Evolutionary conservation across 108 stramenopile species (phyloP), one percentile per base, ranked within the genome.

Genomic region (Cyclotella choctawhatcheeana): DNA sequence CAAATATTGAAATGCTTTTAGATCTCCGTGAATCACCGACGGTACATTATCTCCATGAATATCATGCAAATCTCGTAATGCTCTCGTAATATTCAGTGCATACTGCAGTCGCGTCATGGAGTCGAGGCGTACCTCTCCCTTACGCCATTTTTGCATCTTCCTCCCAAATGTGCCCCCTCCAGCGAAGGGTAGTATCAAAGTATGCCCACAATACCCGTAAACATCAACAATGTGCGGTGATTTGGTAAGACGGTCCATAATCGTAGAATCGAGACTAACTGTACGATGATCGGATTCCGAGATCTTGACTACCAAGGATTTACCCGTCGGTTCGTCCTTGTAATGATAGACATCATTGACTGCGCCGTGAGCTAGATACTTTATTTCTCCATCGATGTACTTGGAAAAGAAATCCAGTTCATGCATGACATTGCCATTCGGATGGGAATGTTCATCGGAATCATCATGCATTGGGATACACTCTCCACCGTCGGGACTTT

Each of bases 151-250:
- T 1, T 18, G 24, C 16, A 76, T 22, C 35, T 44, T 45, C 20
- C 22, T 44, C 1, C 29, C 18, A 6, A 82, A 67, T 1, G 51
- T 72, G n/a, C 81, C 81, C 0, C 71, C 81, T 17, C 21, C 31
- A 1, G 56, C 56, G 33, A 55, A 77, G 0, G 81, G 75, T 18
- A 63, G 54, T 0, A 77, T 29, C 8, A 77, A 25, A 20, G 37
- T 48, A 66, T 77, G 70, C 14, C 81, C 81, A 61, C 81, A 82
- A 67, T 62, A 75, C 22, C 76, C 81, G 43, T 77, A 75, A 33
- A 51, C 30, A 30, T 66, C 33, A 53, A 64, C 5, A 5, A 82
- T 59, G 52, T 60, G 65, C 8, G 30, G 48, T 63, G 58, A 62
- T 13, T 53, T 51, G 26, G 81, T 77, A 12, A 65, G 59, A 3